phyloP scores from a whole-genome alignment of 2,329 filamentous ascomycete species.

The Aspergillus phoenicis region DNA sequence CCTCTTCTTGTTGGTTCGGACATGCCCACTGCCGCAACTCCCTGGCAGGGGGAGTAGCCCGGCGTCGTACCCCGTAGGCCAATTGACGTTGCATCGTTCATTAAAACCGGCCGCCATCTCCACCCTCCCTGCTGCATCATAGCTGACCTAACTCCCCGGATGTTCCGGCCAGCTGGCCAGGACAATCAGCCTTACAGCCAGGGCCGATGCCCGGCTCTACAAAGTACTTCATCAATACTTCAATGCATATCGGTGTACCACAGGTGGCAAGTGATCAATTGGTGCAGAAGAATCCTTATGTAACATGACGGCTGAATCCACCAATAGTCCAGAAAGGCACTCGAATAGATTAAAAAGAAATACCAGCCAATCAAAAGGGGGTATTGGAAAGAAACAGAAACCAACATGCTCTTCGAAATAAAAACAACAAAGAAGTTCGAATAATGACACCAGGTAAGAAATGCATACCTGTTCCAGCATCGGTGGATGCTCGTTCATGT shows the following conservation, averaged over 20 bases:
- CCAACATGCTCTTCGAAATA: constrained; percentile 1
- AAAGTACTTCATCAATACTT: too few species aligned
- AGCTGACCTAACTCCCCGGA: background rate
- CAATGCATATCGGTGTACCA: background rate
- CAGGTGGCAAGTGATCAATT: background rate
- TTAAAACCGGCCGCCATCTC: background rate
- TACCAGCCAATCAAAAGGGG: constrained; percentile 19
- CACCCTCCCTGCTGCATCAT: background rate
- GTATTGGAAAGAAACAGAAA: constrained; percentile 19
- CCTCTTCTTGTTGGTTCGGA: constrained; percentile 12
- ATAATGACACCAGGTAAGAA: constrained; percentile 3
- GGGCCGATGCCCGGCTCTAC: background rate
- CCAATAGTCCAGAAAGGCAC: constrained; percentile 1
- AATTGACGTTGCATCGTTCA: background rate
- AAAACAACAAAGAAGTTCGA: background rate
- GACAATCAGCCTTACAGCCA: background rate
- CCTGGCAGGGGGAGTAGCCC: background rate
- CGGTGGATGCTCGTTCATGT: background rate
- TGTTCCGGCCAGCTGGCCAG: background rate
- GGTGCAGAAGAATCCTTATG: constrained; percentile 4
- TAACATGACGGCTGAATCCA: constrained; percentile 10
- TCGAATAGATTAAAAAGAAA: constrained; percentile 5
- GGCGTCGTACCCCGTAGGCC: background rate
- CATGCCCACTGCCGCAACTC: constrained; percentile 15
- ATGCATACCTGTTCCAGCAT: constrained; percentile 1